Percentiles rank a stretch among this genome's conserved stretches.
These are phyloP conservation scores for Citrus medica DNA, from an alignment of 345 rosid species.

Conservation along the genomic window DNA sequence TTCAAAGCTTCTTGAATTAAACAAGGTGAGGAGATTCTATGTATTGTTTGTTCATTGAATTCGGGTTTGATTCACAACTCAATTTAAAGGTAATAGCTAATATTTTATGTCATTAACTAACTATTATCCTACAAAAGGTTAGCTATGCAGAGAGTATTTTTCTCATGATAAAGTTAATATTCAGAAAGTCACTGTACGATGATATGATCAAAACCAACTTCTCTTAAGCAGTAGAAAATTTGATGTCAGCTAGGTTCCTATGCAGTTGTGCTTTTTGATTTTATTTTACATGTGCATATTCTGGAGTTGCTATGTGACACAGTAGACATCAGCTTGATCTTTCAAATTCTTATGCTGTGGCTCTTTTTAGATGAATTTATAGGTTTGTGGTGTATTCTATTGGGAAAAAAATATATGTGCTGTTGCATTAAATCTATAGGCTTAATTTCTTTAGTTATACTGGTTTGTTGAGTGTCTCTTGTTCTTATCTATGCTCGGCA, in stretches of 20 bases:
- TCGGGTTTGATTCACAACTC: neutral
- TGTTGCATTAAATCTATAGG: neutral
- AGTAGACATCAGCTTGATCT: neutral
- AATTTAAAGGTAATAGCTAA: neutral
- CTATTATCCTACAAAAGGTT: neutral
- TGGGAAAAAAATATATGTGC: neutral
- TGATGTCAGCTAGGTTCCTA: neutral
- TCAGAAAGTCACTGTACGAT: neutral
- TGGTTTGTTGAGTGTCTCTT: neutral
- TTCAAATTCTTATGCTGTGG: neutral
- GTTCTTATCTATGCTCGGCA: constrained; percentile 30
- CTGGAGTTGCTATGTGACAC: neutral
- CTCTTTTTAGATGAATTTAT: neutral
- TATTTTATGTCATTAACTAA: neutral
- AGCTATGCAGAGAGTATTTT: neutral
- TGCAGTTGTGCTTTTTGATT: neutral
- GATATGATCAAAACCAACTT: neutral
- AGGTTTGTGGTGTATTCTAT: neutral
- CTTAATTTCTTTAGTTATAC: neutral
- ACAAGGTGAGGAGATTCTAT: constrained; percentile 44
- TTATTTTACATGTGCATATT: neutral
- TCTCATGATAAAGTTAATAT: neutral
- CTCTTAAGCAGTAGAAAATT: neutral
- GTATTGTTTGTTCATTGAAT: constrained; percentile 2
- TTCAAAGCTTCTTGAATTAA: constrained; percentile 77